phyloP scores from a whole-genome alignment of 345 rosid species.

The Euclidium syriacum region DNA sequence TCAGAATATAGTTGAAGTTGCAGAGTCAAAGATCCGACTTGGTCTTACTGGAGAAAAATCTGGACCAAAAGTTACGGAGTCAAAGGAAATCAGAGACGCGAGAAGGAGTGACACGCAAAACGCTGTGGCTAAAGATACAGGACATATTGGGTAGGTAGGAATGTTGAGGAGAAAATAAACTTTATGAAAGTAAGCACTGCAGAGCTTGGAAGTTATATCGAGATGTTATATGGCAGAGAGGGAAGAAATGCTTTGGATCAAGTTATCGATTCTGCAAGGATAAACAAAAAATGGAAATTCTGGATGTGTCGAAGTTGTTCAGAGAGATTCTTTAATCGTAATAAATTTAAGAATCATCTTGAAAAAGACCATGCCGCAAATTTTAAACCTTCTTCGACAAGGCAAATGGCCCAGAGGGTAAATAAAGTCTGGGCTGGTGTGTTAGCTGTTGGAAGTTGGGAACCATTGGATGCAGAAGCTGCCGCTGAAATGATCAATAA shows the following conservation, averaged over 20 bases:
- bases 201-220: background rate
- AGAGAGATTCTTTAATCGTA: background rate
- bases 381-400: background rate
- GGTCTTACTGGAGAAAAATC: background rate
- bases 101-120: background rate
- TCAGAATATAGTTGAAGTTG: background rate
- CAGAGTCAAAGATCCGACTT: background rate
- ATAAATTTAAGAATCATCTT: conserved; percentile 8
- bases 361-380: background rate
- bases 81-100: background rate
- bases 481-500: conserved; percentile 7
- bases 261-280: background rate
- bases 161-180: background rate
- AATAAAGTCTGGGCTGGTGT: background rate
- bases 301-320: conserved; percentile 15
- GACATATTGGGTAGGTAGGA: background rate
- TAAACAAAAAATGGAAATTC: conserved; percentile 2
- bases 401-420: background rate
- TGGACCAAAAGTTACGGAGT: background rate
- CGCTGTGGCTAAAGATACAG: background rate
- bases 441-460: background rate
- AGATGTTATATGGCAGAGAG: background rate
- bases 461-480: conserved; percentile 9
- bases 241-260: background rate
- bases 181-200: background rate